Percentiles rank a stretch among this genome's conserved stretches.
Evolutionary conservation across 1,139 yeast genomes (phyloP).

Genomic region (Geotrichum australiense): DNA sequence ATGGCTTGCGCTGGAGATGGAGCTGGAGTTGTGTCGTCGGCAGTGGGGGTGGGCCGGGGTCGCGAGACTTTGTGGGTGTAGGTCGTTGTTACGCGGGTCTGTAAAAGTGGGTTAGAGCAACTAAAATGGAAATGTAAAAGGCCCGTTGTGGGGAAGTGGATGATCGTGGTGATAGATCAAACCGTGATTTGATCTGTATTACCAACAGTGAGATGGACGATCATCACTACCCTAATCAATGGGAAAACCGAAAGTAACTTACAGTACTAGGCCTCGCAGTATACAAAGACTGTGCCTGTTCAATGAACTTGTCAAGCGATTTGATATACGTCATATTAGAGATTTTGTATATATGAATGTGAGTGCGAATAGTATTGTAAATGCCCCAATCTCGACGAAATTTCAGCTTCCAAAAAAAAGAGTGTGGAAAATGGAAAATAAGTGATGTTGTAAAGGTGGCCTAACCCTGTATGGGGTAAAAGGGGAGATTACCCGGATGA

Average conservation of each 20-base stretch:
- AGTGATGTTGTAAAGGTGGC: too few relatives aligned
- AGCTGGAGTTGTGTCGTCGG: neutral
- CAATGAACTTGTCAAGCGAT: constrained; percentile 46
- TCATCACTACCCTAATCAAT: too few relatives aligned
- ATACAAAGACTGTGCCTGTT: constrained; percentile 41
- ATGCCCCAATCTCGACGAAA: too few relatives aligned
- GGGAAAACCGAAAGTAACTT: too few relatives aligned
- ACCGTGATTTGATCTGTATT: constrained; percentile 20
- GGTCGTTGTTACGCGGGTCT: neutral
- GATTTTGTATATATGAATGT: too few relatives aligned
- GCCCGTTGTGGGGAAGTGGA: constrained; percentile 41
- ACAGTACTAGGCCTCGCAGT: constrained; percentile 45
- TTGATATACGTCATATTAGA: too few relatives aligned
- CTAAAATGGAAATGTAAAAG: constrained; percentile 27
- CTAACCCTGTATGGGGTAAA: too few relatives aligned
- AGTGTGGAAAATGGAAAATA: too few relatives aligned
- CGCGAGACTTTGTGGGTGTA: neutral
- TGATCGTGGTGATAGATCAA: constrained; percentile 25
- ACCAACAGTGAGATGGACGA: too few relatives aligned
- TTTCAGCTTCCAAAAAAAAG: too few relatives aligned
- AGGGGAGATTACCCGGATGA: too few relatives aligned
- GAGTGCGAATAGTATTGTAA: too few relatives aligned
- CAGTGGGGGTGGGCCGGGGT: neutral
- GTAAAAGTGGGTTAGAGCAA: neutral
- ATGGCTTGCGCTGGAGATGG: constrained; percentile 38